These are phyloP conservation scores for Sphaerulina musiva DNA, from an alignment of 2,329 filamentous ascomycete species.

Conservation along the genomic window DNA sequence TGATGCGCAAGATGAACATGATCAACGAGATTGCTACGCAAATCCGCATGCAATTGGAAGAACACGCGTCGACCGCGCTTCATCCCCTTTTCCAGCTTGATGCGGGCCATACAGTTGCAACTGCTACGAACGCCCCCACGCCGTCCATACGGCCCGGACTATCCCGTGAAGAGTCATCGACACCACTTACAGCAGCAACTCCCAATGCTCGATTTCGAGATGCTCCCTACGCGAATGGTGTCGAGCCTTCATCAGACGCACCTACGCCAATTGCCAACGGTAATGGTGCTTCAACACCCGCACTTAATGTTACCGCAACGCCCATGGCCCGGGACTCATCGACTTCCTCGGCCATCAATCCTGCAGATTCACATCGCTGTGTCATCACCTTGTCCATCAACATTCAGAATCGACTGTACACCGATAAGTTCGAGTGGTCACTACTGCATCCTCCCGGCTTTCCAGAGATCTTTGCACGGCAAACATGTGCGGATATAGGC, in stretches of 20 bases:
- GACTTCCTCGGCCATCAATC: constrained; percentile 60
- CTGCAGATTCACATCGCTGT: constrained; percentile 90
- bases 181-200: constrained; percentile 31
- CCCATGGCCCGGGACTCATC: constrained; percentile 42
- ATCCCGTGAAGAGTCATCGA: constrained; percentile 49
- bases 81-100: constrained; percentile 81
- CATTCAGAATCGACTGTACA: constrained; percentile 82
- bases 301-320: constrained; percentile 64
- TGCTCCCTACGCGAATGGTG: constrained; percentile 48
- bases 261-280: constrained; percentile 43
- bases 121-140: constrained; percentile 27
- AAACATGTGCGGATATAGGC: constrained; percentile 87
- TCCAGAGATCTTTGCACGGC: constrained; percentile 83
- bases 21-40: constrained; percentile 82
- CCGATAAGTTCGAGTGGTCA: constrained; percentile 97
- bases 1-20: constrained; percentile 55
- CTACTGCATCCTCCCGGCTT: constrained; percentile 84
- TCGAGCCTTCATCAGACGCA: constrained; percentile 37
- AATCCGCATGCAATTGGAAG: constrained; percentile 89
- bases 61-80: constrained; percentile 88
- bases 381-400: constrained; percentile 88
- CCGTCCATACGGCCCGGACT: constrained; percentile 35
- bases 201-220: constrained; percentile 27
- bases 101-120: constrained; percentile 25
- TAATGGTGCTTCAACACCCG: constrained; percentile 39